Evolutionary conservation across 2,329 filamentous ascomycete genomes (phyloP), one percentile per base, ranked within the genome.

Genomic region (Aspergillus floridensis): DNA sequence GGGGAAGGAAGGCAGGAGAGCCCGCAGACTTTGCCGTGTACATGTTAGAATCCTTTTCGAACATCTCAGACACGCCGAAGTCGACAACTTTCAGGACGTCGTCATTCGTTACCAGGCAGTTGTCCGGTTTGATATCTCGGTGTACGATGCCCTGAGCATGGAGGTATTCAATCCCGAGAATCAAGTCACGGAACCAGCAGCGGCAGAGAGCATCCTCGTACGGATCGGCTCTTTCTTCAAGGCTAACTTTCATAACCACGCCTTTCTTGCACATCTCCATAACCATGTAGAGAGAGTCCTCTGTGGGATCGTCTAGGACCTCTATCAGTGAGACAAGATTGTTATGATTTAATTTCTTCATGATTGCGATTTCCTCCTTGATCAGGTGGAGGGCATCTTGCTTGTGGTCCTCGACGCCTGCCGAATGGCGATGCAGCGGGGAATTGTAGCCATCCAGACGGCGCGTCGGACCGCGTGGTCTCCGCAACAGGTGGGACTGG

Each of bases 21-120:
- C 95, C 95, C 11, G 93, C 93, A 3, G 92, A 93, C 77, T 98
- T 99, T 59, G 89, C 88, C 0, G 92, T 96, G 73, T 87, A 88
- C 95, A 98, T 98, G 49, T 91, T 84, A 2, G 84, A 86, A 59
- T 89, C 82, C 73, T 96, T 96, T 71, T 93, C 89, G 67, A 99
- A 99, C 88, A 99, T 97, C 72, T 99, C 93, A 1, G 93, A 98
- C 7, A 98, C 95, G n/a, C 95, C 95, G 81, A 99, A 99, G 75
- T 98, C 95, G 55, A 96, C 92, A 65, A 99, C 89, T 74, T 98
- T 99, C 55, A 99, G 84, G n/a, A 96, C 87, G 68, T 98, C 90
- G 57, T 97, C 93, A 38, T 88, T 85, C 0, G 92, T 96, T 44
- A 99, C 80, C 7, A 99, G 84, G 56, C 96, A 88, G 68, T 99